Conservation (phyloP, 441 rosid species). For the Metrosideros polymorpha region DNA sequence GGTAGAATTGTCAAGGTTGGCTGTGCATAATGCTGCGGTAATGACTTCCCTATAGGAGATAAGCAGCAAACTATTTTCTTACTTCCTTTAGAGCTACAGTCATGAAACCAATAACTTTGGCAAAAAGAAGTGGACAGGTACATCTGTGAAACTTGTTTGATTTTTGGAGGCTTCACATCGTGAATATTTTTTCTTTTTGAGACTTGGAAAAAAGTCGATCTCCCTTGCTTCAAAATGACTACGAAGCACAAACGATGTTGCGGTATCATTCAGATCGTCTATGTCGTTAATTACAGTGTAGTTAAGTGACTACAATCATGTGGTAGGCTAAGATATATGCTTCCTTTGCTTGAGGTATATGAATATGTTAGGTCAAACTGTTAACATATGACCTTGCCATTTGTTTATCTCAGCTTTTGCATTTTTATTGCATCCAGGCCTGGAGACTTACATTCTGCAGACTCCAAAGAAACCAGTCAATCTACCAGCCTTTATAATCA, state of each 20-base stretch:
- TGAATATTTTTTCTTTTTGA: background rate
- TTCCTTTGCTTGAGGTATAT: background rate
- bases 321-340: background rate
- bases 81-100: background rate
- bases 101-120: background rate
- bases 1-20: background rate
- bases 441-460: slow-evolving; percentile 1
- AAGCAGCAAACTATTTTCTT: background rate
- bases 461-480: background rate
- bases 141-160: background rate
- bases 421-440: slow-evolving; percentile 10
- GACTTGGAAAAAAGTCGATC: background rate
- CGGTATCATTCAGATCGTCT: background rate
- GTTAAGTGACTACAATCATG: background rate
- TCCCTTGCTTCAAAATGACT: background rate
- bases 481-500: background rate
- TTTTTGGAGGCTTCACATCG: background rate
- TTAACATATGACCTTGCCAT: background rate
- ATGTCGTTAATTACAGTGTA: background rate
- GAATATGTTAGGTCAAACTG: background rate
- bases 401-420: background rate
- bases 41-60: background rate
- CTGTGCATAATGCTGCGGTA: background rate
- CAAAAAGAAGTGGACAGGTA: background rate
- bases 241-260: background rate